Conservation (phyloP, 2,329 filamentous ascomycete genomes). For the Ophiostoma fasciatum region DNA sequence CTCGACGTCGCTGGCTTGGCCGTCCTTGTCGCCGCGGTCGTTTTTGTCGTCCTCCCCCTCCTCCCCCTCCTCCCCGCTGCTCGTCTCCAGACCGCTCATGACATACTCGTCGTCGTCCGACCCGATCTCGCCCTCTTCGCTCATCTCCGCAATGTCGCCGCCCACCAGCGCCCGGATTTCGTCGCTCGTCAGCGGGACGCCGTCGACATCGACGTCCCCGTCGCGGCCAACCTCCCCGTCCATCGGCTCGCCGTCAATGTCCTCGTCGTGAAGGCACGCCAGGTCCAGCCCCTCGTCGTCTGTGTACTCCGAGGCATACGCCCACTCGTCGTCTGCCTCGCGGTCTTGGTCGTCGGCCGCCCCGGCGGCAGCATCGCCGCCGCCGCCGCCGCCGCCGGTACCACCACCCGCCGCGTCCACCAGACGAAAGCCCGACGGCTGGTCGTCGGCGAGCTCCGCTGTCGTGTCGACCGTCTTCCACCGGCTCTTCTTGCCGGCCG, state of each 20-base stretch:
- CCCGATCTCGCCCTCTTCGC: constrained; percentile 12
- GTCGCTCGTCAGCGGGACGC: constrained; percentile 22
- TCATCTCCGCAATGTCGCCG: constrained; percentile 7
- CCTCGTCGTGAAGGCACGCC: constrained; percentile 30
- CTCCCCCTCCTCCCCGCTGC: not conserved
- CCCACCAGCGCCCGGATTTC: constrained; percentile 12
- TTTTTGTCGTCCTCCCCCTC: no score
- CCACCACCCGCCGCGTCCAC: not conserved
- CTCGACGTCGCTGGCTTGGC: constrained; percentile 1
- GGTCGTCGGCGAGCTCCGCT: constrained; percentile 12
- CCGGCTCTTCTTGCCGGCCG: constrained; percentile 22
- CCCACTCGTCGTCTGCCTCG: constrained; percentile 11
- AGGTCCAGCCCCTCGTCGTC: constrained; percentile 30
- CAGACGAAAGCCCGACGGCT: constrained; percentile 16
- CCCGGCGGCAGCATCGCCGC: constrained; percentile 19
- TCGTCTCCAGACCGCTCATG: constrained; percentile 2
- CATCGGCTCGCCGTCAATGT: constrained; percentile 27
- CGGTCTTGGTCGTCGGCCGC: constrained; percentile 14
- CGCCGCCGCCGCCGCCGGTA: not conserved
- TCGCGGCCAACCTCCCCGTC: constrained; percentile 13
- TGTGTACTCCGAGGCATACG: constrained; percentile 11
- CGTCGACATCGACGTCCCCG: constrained; percentile 22
- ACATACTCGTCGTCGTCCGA: constrained; percentile 9
- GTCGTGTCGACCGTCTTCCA: constrained; percentile 36
- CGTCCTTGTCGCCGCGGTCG: no score